Evolutionary conservation across 768 basidiomycete genomes (phyloP).

Genomic region (Podaxis pistillaris): DNA sequence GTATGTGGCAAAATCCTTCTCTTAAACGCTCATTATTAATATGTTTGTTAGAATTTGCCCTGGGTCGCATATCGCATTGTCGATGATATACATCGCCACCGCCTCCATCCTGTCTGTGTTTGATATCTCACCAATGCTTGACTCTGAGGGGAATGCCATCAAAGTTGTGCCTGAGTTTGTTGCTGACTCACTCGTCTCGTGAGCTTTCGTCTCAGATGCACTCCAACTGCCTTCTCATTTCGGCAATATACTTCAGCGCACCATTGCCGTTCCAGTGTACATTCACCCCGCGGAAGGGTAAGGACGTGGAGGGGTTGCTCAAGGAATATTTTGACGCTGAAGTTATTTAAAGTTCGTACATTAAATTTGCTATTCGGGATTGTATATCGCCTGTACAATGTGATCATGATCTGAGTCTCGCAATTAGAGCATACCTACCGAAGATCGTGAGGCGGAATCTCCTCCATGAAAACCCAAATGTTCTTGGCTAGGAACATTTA

Average conservation of each 20-base stretch:
- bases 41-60: constrained; percentile 9
- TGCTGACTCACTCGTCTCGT: background rate
- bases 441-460: no score
- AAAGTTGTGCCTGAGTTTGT: background rate
- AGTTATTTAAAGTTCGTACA: constrained; percentile 1
- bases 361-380: background rate
- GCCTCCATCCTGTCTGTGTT: constrained; percentile 15
- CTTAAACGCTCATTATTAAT: background rate
- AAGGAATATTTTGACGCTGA: background rate
- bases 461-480: no score
- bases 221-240: background rate
- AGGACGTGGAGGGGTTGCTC: background rate
- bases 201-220: background rate
- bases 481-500: no score
- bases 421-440: no score
- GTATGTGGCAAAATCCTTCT: constrained; percentile 7
- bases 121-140: constrained; percentile 16
- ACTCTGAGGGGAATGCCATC: constrained; percentile 12
- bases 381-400: background rate
- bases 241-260: background rate
- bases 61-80: constrained; percentile 6
- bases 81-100: constrained; percentile 1
- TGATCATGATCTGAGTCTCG: no score
- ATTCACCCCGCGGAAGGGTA: background rate
- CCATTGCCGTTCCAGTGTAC: constrained; percentile 6